Evolutionary conservation across 495 filamentous ascomycete species (phyloP), one percentile per base, ranked within the genome.

Genomic region (Podospora appendiculata): DNA sequence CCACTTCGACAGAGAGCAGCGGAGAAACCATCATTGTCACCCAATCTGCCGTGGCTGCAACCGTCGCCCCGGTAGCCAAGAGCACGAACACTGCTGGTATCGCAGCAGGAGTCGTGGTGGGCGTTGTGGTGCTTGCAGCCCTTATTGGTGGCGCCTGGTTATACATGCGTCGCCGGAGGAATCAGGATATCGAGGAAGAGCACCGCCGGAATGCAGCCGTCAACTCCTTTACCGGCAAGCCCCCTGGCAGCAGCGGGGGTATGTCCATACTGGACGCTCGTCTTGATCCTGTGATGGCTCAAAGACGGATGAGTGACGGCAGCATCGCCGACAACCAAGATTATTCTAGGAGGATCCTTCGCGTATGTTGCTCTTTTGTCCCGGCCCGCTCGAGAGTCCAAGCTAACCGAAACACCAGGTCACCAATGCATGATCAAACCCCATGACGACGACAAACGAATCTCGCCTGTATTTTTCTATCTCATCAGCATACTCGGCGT

Each of bases 301-400:
- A 93, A 58, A 78, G 90, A 62, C 82, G 93, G 67, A 83, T 92
- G 73, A 97, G 93, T 70, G 88, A 92, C 69, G 93, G 92, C 58
- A 96, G 92, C 71, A 97, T 98, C 64, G 92, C 91, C 59, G 94
- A 98, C 66, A 93, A 96, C 70, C 83, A 94, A 67, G 93, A 97
- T 69, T 98, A 96, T 71, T 96, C 93, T 52, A 81, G 93, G 68
- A 86, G 87, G 62, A 95, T 98, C 67, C 77, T 98, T 64, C 89
- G 93, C 83, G 93, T 93, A 74, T 51, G 79, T 51, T 14, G 6
- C 11, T 33, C 16, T 6, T 17, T 8, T n/a, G 12, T 11, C 35
- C 14, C 18, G 14, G 2, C 19, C 17, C 36, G 2, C 25, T 16
- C 32, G 18, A 19, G 11, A 45, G 17, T 18, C 4, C 6, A 9